These are phyloP conservation scores for Neltuma alba DNA, from an alignment of 306 rosid species.

Conservation along the genomic window DNA sequence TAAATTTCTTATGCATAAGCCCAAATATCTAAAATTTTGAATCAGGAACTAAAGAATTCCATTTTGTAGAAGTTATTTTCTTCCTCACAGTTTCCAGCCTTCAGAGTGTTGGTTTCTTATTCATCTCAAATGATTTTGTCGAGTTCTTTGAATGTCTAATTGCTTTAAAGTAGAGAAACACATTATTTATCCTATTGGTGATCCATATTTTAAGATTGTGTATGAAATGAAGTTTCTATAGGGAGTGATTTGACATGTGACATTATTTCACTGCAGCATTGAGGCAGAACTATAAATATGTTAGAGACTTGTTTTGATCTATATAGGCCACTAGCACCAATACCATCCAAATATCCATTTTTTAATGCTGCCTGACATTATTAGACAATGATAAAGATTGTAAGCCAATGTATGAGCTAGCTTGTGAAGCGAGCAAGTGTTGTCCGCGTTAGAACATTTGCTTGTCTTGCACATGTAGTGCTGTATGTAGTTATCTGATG, in stretches of 20 bases:
- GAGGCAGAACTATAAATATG: constrained; percentile 2
- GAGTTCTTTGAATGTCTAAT: constrained; percentile 9
- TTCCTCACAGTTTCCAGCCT: too few species aligned
- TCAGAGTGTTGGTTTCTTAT: background rate
- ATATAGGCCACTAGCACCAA: constrained; percentile 29
- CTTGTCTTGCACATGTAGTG: background rate
- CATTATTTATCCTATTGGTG: background rate
- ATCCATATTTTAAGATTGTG: background rate
- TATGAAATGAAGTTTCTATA: background rate
- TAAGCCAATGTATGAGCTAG: background rate
- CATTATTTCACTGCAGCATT: background rate
- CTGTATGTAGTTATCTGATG: background rate
- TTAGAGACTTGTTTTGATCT: constrained; percentile 26
- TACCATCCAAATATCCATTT: constrained; percentile 28
- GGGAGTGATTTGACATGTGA: constrained; percentile 18
- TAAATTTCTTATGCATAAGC: background rate
- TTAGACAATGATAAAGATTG: background rate
- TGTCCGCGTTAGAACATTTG: background rate
- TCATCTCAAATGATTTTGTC: background rate
- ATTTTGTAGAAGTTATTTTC: too few species aligned
- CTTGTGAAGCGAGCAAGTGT: too few species aligned
- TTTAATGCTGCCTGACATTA: constrained; percentile 15
- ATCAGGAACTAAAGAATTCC: background rate
- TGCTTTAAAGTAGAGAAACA: constrained; percentile 15
- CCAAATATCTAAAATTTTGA: constrained; percentile 10